A percentile compares a stretch with the other conserved stretches of the same genome.
These are phyloP conservation scores for Dentiscutata heterogama DNA, from an alignment of 371 early-diverging fungal genomes.

Conservation along the genomic window DNA sequence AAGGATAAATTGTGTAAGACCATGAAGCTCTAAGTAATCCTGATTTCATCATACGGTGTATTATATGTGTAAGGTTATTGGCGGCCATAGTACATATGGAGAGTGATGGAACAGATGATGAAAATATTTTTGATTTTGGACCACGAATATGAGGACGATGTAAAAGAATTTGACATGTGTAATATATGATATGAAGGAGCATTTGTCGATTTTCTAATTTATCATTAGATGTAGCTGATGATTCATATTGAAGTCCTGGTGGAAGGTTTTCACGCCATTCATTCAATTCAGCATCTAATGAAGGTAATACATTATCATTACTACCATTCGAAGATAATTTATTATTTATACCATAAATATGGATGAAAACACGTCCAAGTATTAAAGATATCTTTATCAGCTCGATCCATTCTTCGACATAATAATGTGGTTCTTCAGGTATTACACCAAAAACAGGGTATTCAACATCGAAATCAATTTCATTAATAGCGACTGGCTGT, in stretches of 20 bases:
- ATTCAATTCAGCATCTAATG: constrained; percentile 41
- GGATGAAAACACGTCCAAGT: constrained; percentile 28
- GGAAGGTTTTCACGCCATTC: constrained; percentile 43
- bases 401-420: constrained; percentile 23
- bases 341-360: constrained; percentile 31
- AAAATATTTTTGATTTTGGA: constrained; percentile 44
- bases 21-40: constrained; percentile 7
- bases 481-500: constrained; percentile 36
- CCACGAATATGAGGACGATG: constrained; percentile 52
- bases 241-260: constrained; percentile 14
- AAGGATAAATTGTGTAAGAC: neutral
- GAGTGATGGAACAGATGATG: constrained; percentile 45
- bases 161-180: constrained; percentile 52
- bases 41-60: constrained; percentile 24
- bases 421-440: neutral
- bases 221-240: neutral
- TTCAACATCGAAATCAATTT: constrained; percentile 31
- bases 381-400: constrained; percentile 26
- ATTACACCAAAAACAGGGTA: constrained; percentile 1
- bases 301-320: neutral
- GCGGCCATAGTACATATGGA: constrained; percentile 46
- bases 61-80: constrained; percentile 44
- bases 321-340: neutral
- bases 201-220: neutral
- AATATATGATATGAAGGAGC: constrained; percentile 16